A percentile compares a stretch with the other conserved stretches of the same genome.
Conservation (phyloP, 2,329 filamentous ascomycete species). For the Exophiala phaeomuriformis region DNA sequence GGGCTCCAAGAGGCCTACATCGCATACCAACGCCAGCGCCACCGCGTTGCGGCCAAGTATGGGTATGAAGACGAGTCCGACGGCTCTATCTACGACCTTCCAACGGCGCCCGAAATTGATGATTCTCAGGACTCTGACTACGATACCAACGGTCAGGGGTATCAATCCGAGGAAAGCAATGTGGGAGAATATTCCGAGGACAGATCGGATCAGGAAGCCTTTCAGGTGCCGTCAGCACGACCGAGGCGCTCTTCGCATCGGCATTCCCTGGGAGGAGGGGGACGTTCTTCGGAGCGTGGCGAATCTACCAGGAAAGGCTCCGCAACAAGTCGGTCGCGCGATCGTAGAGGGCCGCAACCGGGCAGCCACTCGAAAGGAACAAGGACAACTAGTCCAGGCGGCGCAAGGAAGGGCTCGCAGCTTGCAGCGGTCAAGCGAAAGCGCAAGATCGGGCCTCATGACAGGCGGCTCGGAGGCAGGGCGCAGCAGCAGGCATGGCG, state of each 20-base stretch:
- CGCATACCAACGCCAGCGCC: neutral
- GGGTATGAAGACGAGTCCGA: neutral
- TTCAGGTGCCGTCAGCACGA: neutral
- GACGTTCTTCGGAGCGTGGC: neutral
- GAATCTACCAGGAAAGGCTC: neutral
- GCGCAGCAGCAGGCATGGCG: conserved; percentile 13
- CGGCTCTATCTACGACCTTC: neutral
- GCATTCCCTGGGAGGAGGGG: neutral
- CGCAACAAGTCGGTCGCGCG: neutral
- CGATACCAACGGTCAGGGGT: conserved; percentile 8
- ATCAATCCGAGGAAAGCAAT: conserved; percentile 5
- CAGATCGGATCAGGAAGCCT: neutral
- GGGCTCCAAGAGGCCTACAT: no score
- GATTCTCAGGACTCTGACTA: conserved; percentile 19
- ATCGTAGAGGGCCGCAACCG: neutral
- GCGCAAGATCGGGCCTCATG: conserved; percentile 8
- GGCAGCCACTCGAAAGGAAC: neutral
- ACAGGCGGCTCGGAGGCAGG: conserved; percentile 10
- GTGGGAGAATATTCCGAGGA: conserved; percentile 1
- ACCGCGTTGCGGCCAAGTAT: neutral
- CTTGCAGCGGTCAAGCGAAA: conserved; percentile 2
- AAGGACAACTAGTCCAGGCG: neutral
- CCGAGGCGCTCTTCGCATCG: neutral
- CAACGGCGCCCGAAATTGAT: conserved; percentile 10
- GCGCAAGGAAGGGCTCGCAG: neutral